Evolutionary conservation across 148 eudicot genomes (phyloP).

Genomic region (Nepenthes gracilis): DNA sequence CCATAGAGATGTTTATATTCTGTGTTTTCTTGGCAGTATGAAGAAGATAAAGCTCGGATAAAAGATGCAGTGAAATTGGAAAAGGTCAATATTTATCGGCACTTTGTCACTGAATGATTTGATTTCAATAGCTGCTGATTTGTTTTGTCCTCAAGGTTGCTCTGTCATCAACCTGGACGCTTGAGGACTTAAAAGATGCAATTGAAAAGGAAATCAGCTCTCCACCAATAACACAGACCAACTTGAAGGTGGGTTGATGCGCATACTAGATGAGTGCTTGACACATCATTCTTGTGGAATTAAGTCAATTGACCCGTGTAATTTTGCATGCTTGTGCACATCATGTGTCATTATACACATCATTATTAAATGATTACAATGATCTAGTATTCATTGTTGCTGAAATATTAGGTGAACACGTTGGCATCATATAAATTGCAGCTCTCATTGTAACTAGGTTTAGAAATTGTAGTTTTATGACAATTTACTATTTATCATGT

Average conservation of each 20-base stretch:
- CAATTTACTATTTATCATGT: no score
- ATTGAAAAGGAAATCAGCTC: conserved; percentile 45
- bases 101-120: not conserved
- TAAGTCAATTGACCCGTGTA: no score
- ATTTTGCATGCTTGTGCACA: no score
- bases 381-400: no score
- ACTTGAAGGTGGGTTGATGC: conserved; percentile 45
- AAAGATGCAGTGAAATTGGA: conserved; percentile 69
- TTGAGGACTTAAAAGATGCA: conserved; percentile 70
- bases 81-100: conserved; percentile 37
- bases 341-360: no score
- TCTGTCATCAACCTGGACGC: conserved; percentile 66
- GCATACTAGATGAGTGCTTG: not conserved
- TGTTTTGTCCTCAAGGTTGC: conserved; percentile 31
- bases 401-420: no score
- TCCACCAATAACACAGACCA: conserved; percentile 45
- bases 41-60: conserved; percentile 55
- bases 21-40: conserved; percentile 37
- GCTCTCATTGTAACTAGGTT: no score
- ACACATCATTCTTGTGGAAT: no score
- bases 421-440: no score
- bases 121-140: conserved; percentile 2
- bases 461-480: no score
- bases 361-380: no score
- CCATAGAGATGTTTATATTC: no score